Percentiles rank a stretch among this genome's conserved stretches.
Conservation (phyloP, 257 asterid genomes). For the Nicotiana tomentosiformis region DNA sequence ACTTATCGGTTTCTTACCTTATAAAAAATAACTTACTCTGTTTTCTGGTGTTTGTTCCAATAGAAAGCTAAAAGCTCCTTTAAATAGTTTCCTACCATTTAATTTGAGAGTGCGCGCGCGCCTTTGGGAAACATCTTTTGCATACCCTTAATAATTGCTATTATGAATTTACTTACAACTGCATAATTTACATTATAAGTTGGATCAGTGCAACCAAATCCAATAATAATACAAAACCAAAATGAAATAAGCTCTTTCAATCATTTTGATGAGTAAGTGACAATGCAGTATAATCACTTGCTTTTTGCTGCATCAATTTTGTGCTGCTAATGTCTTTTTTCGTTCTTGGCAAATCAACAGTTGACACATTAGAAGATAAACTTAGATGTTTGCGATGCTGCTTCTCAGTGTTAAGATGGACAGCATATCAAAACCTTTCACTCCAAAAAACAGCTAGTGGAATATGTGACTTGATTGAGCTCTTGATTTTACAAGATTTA, state of each 20-base stretch:
- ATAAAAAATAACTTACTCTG: no score
- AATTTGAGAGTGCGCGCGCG: no score
- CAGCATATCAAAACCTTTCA: neutral
- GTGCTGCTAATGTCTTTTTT: neutral
- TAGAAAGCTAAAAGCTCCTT: no score
- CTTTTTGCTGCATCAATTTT: constrained; percentile 1
- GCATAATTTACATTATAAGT: no score
- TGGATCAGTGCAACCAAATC: neutral
- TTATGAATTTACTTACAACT: no score
- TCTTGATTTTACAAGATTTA: constrained; percentile 8
- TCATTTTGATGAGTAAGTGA: neutral
- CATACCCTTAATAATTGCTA: no score
- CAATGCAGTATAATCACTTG: neutral
- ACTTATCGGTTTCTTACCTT: no score
- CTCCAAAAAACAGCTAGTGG: neutral
- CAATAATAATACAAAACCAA: neutral
- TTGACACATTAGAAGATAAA: neutral
- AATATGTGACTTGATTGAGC: neutral
- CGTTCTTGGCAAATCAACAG: neutral
- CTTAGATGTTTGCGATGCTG: neutral
- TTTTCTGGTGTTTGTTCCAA: no score
- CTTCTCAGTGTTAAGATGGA: neutral
- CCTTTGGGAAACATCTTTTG: no score
- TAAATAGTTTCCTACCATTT: no score
- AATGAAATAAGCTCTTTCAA: neutral